These are phyloP conservation scores for Yamadazyma nakazawae DNA, from an alignment of 805 yeast species.

Conservation along the genomic window DNA sequence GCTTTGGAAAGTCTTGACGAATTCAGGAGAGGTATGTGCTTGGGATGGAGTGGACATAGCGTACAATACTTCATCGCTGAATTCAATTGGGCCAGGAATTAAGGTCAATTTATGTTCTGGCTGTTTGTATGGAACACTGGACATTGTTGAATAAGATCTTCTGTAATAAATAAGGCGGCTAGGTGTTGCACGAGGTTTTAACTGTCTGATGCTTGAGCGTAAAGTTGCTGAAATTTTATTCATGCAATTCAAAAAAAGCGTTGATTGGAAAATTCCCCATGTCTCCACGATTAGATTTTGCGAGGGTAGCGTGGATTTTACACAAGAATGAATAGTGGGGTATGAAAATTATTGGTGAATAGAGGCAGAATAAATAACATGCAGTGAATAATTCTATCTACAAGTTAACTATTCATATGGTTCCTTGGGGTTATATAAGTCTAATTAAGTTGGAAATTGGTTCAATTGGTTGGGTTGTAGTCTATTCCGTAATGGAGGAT, in stretches of 20 bases:
- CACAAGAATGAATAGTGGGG: too few species aligned
- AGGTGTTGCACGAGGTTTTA: neutral
- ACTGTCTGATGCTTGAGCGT: neutral
- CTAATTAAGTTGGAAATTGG: too few species aligned
- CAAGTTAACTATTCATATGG: too few species aligned
- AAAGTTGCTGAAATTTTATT: conserved; percentile 1
- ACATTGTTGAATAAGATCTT: conserved; percentile 19
- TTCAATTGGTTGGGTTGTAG: too few species aligned
- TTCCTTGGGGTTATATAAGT: too few species aligned
- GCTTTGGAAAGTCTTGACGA: conserved; percentile 67
- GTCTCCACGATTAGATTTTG: neutral
- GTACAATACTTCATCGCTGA: conserved; percentile 71
- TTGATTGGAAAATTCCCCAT: neutral
- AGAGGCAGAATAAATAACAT: too few species aligned
- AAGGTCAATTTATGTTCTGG: conserved; percentile 47
- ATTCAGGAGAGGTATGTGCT: conserved; percentile 88
- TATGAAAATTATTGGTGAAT: too few species aligned
- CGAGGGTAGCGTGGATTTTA: too few species aligned
- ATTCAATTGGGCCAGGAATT: conserved; percentile 86
- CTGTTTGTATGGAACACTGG: conserved; percentile 35
- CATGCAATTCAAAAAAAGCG: conserved; percentile 6
- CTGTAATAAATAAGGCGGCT: neutral
- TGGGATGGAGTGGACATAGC: conserved; percentile 83
- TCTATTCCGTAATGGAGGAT: too few species aligned
- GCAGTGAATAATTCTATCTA: too few species aligned